Percentiles rank a stretch among this genome's conserved stretches.
These are phyloP conservation scores for Scedosporium boydii DNA, from an alignment of 2,329 filamentous ascomycete species.

Conservation along the genomic window DNA sequence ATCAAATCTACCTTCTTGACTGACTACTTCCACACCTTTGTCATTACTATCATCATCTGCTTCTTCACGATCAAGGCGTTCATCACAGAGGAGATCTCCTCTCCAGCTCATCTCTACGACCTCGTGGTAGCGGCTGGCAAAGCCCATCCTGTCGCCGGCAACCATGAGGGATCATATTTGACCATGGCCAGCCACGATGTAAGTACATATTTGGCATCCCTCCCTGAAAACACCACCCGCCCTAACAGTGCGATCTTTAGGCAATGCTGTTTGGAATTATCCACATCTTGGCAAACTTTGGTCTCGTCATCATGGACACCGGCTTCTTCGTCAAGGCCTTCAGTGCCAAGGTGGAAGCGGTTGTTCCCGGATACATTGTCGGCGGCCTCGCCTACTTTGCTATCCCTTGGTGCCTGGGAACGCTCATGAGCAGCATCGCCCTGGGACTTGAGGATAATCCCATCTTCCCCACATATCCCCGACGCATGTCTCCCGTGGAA, in stretches of 20 bases:
- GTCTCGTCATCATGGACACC: constrained; percentile 44
- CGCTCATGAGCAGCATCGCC: constrained; percentile 37
- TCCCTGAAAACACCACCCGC: neutral
- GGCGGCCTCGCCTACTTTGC: constrained; percentile 44
- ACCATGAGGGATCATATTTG: constrained; percentile 42
- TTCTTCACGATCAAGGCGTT: constrained; percentile 37
- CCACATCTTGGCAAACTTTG: constrained; percentile 39
- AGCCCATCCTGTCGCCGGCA: constrained; percentile 37
- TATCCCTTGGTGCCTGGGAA: constrained; percentile 43
- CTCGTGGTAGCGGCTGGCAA: constrained; percentile 34
- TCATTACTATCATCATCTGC: constrained; percentile 42
- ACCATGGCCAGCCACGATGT: constrained; percentile 45
- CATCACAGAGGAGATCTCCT: constrained; percentile 35
- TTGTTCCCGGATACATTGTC: constrained; percentile 41
- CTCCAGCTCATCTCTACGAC: constrained; percentile 37
- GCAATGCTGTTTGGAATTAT: constrained; percentile 41
- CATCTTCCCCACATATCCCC: constrained; percentile 43
- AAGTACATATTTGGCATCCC: constrained; percentile 8
- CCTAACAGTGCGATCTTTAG: constrained; percentile 13
- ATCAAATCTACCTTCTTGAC: constrained; percentile 35
- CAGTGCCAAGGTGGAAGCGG: constrained; percentile 32
- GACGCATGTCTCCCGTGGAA: constrained; percentile 47
- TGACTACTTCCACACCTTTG: constrained; percentile 44
- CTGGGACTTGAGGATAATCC: constrained; percentile 36
- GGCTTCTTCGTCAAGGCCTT: constrained; percentile 45